Evolutionary conservation across 2,329 filamentous ascomycete species (phyloP), one percentile per base, ranked within the genome.

Genomic region (Aspergillus fumigatus): DNA sequence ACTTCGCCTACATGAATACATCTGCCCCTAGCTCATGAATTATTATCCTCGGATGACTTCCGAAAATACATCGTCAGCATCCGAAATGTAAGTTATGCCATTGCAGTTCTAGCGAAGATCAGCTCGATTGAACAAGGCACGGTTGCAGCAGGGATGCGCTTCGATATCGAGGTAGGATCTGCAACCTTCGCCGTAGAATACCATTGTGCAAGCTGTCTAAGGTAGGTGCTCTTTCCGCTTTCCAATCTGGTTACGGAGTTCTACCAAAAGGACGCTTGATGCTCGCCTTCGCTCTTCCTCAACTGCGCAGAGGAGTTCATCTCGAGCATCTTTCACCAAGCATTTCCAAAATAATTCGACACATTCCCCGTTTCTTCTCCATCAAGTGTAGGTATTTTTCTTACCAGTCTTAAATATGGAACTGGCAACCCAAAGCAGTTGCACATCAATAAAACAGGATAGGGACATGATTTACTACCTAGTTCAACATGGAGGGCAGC

Each of bases 391-490:
- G n/a, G n/a, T n/a, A n/a, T n/a, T 17, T 17, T 38, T 38, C 17
- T 38, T 38, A 38, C n/a, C 5, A 38, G 6, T n/a, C 5, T 52
- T 51, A 55, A 59, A 53, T 50, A 21, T 21, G 48, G 62, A 58
- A 61, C 60, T 38, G 60, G 55, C 51, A 49, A 59, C 59, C 59
- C 57, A 48, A 61, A 59, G 41, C 17, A n/a, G 41, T 43, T 50
- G 53, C 48, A 54, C 57, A 48, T 27, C 43, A 27, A 38, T 50
- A 32, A 53, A 56, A 54, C 57, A 52, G 56, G 60, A 51, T 52
- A 51, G 52, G 51, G 57, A 58, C 38, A 58, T 50, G 51, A 61
- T 59, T 56, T 54, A 58, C 55, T 62, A 52, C 51, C 64, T 50
- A 49, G 3, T 55, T 51, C 58, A 54, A 58, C 53, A 51, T 52